Evolutionary conservation across 179 eudicot genomes (phyloP), one percentile per base, ranked within the genome.

Genomic region (Beta corolliflora): DNA sequence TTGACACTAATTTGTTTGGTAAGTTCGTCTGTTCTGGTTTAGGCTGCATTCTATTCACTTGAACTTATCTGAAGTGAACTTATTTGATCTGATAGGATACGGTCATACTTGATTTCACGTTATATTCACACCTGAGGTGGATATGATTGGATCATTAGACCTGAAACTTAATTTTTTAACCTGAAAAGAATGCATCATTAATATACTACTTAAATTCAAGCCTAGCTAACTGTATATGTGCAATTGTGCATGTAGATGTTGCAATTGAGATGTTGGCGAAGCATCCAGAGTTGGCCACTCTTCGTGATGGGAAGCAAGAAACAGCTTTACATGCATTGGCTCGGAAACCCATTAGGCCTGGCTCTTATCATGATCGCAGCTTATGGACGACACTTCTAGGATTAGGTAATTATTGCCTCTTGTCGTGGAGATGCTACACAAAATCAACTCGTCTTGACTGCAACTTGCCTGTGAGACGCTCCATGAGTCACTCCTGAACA

Each of bases 291-390:
- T 64, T 80, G 78, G 86, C 86, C 53, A 52, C 76, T 44, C 54
- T 71, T 41, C 82, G 81, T 41, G 60, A 83, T 29, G 83, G 80
- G 7, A 83, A 71, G 75, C 11, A 59, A 55, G 86, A 83, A 77
- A 83, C 83, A 44, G 74, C 86, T 2, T 71, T 83, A 50, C 86
- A 83, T 19, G 45, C 77, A 41, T 31, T 83, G 6, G 83, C 86
- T 70, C 80, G 81, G 68, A 83, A 83, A 72, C 76, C 60, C 64
- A 31, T 61, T 19, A 69, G 46, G 48, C 63, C 79, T 2, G 12
- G 0, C 9, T 31, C 16, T 2, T 23, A 44, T 25, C 64, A 69
- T 21, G 25, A 63, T 8, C 70, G 21, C 3, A 70, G n/a, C 73
- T 46, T 48, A 29, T 83, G 80, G 86, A 80, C 44, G 14, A 69